These are phyloP conservation scores for Blumeria hordei DNA, from an alignment of 2,329 filamentous ascomycete genomes.

Conservation along the genomic window DNA sequence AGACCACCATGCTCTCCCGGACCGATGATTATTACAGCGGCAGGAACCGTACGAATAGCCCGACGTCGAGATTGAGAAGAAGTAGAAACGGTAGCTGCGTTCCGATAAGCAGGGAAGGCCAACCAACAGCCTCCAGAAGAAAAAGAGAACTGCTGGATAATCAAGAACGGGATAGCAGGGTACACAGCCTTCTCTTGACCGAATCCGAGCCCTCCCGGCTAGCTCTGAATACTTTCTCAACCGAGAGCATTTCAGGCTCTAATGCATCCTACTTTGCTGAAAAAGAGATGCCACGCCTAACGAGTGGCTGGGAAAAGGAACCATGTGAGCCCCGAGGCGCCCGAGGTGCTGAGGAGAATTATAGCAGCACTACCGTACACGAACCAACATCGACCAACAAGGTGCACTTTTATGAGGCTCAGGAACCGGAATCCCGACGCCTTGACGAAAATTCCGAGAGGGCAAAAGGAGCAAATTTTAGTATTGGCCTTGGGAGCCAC, in stretches of 20 bases:
- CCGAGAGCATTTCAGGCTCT: not conserved
- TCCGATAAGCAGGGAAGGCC: too few species aligned
- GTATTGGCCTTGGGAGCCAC: constrained; percentile 7
- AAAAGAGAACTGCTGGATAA: too few species aligned
- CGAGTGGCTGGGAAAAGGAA: not conserved
- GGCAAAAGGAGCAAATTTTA: constrained; percentile 10
- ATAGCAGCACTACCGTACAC: not conserved
- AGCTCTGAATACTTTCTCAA: not conserved
- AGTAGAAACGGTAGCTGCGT: too few species aligned
- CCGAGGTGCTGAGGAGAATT: not conserved
- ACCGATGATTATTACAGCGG: too few species aligned
- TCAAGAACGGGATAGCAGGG: too few species aligned
- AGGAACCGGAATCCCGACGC: not conserved
- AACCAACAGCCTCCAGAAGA: too few species aligned
- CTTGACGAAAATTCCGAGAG: constrained; percentile 3
- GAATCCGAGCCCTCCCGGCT: too few species aligned
- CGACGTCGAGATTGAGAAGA: too few species aligned
- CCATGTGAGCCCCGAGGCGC: not conserved
- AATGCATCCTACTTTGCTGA: not conserved
- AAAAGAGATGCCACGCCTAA: not conserved
- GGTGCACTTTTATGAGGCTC: not conserved
- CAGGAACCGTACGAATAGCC: too few species aligned
- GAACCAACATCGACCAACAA: not conserved
- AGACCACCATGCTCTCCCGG: too few species aligned
- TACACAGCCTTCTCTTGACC: too few species aligned